These are phyloP conservation scores for Hyaloscypha bicolor DNA, from an alignment of 495 filamentous ascomycete species.

Conservation along the genomic window DNA sequence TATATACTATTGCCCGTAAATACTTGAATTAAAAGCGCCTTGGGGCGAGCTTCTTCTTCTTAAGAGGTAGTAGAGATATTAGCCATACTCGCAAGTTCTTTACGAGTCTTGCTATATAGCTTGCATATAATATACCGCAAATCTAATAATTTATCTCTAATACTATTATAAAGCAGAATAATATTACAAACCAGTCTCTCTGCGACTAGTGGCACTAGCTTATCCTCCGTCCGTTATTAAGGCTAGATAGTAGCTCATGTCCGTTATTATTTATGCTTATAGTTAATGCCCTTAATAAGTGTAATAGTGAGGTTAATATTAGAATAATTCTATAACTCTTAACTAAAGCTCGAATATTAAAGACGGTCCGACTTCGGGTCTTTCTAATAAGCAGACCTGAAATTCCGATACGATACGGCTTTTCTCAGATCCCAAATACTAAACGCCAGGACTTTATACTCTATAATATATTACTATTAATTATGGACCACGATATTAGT, in stretches of 20 bases:
- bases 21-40: neutral
- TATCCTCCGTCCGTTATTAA: neutral
- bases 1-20: neutral
- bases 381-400: neutral
- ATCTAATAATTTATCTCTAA: neutral
- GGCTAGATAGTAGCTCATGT: neutral
- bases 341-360: neutral
- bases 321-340: neutral
- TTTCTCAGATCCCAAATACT: neutral
- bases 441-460: neutral
- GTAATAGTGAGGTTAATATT: neutral
- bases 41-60: neutral
- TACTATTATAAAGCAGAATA: neutral
- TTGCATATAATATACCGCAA: neutral
- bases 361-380: neutral
- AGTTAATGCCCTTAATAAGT: neutral
- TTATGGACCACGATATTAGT: neutral
- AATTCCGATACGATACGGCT: neutral
- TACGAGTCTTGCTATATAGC: neutral
- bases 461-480: neutral
- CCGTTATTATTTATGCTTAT: neutral
- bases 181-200: neutral
- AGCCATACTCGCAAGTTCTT: neutral
- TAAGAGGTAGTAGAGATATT: neutral
- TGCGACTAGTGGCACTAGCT: neutral